phyloP scores from a whole-genome alignment of 176 grass and related monocot genomes.

The Carex cristatella region DNA sequence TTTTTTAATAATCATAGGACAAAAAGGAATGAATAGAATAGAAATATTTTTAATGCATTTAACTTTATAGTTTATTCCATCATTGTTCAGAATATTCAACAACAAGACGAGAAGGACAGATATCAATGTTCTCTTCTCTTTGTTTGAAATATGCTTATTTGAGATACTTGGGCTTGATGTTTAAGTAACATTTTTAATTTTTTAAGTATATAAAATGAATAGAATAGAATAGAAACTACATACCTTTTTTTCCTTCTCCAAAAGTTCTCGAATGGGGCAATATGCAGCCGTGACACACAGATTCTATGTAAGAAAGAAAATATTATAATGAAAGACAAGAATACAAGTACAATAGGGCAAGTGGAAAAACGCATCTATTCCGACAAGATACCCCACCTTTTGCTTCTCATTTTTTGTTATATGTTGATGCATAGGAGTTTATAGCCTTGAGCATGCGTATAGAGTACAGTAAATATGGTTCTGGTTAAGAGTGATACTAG shows the following conservation, averaged over 20 bases:
- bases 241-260: slow-evolving; percentile 99
- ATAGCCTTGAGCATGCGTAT: neutral
- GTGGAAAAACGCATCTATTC: neutral
- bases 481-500: neutral
- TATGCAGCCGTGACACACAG: slow-evolving; percentile 91
- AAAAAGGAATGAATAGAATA: no score
- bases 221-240: neutral
- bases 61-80: neutral
- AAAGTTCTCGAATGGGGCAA: slow-evolving; percentile 91
- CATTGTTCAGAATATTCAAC: neutral
- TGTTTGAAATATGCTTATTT: slow-evolving; percentile 10
- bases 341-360: neutral
- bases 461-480: neutral
- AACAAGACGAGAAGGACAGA: neutral
- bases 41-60: neutral
- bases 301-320: slow-evolving; percentile 58
- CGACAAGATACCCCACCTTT: neutral
- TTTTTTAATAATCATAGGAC: neutral
- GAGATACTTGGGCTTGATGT: neutral
- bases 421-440: neutral
- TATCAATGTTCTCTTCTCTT: neutral
- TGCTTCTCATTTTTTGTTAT: neutral
- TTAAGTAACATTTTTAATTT: neutral
- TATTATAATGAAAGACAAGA: neutral
- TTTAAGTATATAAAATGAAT: neutral